These are phyloP conservation scores for Rhizopus microsporus DNA, from an alignment of 371 early-diverging fungal species.

Conservation along the genomic window DNA sequence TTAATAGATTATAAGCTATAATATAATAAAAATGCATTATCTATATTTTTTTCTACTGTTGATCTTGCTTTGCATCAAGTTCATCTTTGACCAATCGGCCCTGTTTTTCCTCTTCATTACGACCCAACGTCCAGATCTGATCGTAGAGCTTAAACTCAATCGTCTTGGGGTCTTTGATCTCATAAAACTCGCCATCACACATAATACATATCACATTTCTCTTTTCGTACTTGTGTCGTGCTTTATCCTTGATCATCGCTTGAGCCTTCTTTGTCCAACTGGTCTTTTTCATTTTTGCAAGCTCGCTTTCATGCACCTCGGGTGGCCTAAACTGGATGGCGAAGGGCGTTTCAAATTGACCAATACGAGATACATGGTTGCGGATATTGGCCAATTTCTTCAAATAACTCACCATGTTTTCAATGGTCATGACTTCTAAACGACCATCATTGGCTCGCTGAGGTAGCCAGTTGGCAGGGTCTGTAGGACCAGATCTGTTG, in stretches of 20 bases:
- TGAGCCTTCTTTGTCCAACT: background rate
- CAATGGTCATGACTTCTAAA: constrained; percentile 41
- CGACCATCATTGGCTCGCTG: constrained; percentile 40
- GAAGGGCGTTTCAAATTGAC: constrained; percentile 32
- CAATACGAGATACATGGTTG: constrained; percentile 42
- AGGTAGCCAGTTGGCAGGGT: constrained; percentile 26
- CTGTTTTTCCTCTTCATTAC: constrained; percentile 21
- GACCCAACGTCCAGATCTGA: constrained; percentile 61
- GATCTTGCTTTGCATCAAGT: background rate
- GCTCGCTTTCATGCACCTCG: constrained; percentile 23
- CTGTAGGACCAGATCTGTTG: constrained; percentile 26
- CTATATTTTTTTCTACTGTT: no score
- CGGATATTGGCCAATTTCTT: constrained; percentile 47
- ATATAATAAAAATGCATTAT: no score
- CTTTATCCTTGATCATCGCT: constrained; percentile 4
- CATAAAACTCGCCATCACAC: constrained; percentile 70
- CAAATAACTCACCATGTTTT: constrained; percentile 36
- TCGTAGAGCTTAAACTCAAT: constrained; percentile 52
- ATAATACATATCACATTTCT: constrained; percentile 57
- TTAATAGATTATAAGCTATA: no score
- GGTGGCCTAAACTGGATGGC: constrained; percentile 37
- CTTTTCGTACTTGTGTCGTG: constrained; percentile 27
- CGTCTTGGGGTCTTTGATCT: constrained; percentile 54
- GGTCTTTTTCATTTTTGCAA: background rate
- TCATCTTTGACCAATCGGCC: constrained; percentile 44